Percentiles rank a stretch among this genome's conserved stretches.
These are phyloP conservation scores for Nannochloropsis gaditana DNA, from an alignment of 108 stramenopile genomes.

Conservation along the genomic window DNA sequence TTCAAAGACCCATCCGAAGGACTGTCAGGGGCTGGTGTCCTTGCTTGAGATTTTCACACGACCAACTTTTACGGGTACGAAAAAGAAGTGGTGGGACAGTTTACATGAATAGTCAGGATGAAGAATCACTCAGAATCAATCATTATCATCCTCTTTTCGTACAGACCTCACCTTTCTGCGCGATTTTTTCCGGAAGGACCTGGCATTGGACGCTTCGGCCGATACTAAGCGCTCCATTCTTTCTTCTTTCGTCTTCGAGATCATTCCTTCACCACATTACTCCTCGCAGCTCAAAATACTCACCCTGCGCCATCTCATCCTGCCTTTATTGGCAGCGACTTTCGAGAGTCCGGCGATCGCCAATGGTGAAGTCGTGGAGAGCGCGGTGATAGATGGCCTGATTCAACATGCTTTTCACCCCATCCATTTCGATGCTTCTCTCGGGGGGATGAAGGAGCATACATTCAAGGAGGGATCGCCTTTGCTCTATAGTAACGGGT, in stretches of 20 bases:
- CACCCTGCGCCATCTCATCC: not conserved
- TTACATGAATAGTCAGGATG: not conserved
- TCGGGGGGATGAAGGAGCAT: not conserved
- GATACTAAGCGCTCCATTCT: not conserved
- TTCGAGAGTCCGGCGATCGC: not conserved
- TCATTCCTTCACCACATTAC: not conserved
- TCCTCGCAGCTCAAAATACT: slow-evolving; percentile 17
- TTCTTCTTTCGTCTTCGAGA: not conserved
- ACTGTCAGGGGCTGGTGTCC: not conserved
- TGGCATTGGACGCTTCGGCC: not conserved
- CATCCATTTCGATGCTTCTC: not conserved
- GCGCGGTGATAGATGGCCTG: slow-evolving; percentile 12
- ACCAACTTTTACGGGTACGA: not conserved
- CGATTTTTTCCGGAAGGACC: not conserved
- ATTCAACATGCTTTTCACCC: slow-evolving; percentile 15
- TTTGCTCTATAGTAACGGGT: slow-evolving; percentile 29
- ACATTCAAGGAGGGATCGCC: not conserved
- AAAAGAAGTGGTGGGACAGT: not conserved
- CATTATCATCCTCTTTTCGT: not conserved
- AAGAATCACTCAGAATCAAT: not conserved
- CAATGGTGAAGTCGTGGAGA: not conserved
- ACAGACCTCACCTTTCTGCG: not conserved
- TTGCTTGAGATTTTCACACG: not conserved
- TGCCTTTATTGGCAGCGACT: not conserved
- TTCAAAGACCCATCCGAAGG: not conserved